A percentile compares a stretch with the other conserved stretches of the same genome.
Conservation (phyloP, 345 rosid genomes). For the Rubroshorea leprosula region DNA sequence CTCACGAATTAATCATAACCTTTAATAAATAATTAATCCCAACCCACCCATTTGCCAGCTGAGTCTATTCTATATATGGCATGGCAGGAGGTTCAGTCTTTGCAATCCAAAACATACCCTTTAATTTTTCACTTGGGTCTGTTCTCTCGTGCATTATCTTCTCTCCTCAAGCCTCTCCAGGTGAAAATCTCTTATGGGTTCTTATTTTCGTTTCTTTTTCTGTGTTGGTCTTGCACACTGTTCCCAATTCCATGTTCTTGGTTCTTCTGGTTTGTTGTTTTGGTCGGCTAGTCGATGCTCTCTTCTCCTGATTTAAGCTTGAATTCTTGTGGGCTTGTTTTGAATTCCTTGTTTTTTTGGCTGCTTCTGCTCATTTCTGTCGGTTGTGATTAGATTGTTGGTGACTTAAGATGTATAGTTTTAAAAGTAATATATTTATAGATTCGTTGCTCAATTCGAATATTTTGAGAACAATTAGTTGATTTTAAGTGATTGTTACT, state of each 20-base stretch:
- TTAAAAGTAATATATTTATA: too few species aligned
- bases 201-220: background rate
- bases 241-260: conserved; percentile 5
- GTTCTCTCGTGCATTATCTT: background rate
- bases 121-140: background rate
- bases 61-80: too few species aligned
- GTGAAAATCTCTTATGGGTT: background rate
- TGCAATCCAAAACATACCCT: conserved; percentile 2
- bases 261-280: too few species aligned
- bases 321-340: conserved; percentile 2
- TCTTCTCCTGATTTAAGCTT: background rate
- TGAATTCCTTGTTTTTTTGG: background rate
- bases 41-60: too few species aligned
- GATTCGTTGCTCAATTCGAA: background rate
- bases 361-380: background rate
- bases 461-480: too few species aligned
- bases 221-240: background rate
- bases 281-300: background rate
- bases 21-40: too few species aligned
- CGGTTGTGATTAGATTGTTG: background rate
- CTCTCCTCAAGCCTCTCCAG: conserved; percentile 1
- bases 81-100: background rate
- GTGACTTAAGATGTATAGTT: too few species aligned
- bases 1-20: too few species aligned
- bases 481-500: too few species aligned